phyloP scores from a whole-genome alignment of 768 basidiomycete genomes.

The Macrolepiota fuliginosa region DNA sequence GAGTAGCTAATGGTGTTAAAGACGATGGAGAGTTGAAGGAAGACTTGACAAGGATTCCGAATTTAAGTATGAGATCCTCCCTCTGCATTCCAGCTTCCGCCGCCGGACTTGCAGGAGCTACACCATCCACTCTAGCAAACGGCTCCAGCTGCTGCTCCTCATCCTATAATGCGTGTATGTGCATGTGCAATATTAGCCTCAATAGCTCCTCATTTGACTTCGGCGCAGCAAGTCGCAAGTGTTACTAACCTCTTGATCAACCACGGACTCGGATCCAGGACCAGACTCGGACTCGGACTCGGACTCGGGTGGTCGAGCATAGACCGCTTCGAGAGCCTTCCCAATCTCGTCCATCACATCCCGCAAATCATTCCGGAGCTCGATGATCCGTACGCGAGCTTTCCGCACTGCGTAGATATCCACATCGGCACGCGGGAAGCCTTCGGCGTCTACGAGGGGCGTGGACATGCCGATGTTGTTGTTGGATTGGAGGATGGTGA shows the following conservation, averaged over 20 bases:
- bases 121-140: constrained; percentile 81
- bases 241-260: background rate
- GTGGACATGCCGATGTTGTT: constrained; percentile 67
- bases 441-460: constrained; percentile 81
- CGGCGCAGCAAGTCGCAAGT: background rate
- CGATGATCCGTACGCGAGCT: constrained; percentile 75
- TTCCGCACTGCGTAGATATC: constrained; percentile 77
- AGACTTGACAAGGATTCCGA: constrained; percentile 57
- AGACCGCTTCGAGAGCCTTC: constrained; percentile 67
- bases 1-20: constrained; percentile 64
- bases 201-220: no score
- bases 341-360: constrained; percentile 65
- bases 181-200: no score
- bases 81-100: constrained; percentile 69
- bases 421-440: constrained; percentile 86
- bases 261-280: no score
- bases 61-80: constrained; percentile 72
- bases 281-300: no score
- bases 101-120: constrained; percentile 82
- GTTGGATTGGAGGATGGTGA: constrained; percentile 62
- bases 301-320: constrained; percentile 25
- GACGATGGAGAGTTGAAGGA: constrained; percentile 46
- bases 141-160: constrained; percentile 30
- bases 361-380: constrained; percentile 76
- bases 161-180: background rate